A percentile compares a stretch with the other conserved stretches of the same genome.
Evolutionary conservation across 495 filamentous ascomycete genomes (phyloP).

Genomic region (Extremus antarcticus): DNA sequence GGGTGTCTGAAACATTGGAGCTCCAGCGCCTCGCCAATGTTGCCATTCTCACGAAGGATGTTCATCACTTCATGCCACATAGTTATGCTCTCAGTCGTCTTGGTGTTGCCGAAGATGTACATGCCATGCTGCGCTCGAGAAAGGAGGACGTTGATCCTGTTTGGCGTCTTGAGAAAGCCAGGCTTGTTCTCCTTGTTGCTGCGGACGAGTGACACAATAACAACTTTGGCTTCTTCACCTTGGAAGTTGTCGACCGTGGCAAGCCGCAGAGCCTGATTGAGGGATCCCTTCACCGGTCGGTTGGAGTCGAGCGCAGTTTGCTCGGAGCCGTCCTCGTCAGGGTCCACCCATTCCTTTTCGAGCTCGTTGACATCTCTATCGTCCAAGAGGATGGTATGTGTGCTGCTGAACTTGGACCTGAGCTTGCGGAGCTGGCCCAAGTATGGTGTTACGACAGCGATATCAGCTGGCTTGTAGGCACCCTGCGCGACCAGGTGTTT

Average conservation of each 20-base stretch:
- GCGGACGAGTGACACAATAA: constrained; percentile 73
- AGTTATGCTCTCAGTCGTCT: constrained; percentile 41
- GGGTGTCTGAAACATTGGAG: constrained; percentile 61
- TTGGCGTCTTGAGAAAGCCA: constrained; percentile 64
- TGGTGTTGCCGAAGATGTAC: constrained; percentile 70
- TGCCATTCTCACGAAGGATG: constrained; percentile 39
- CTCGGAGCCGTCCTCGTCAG: constrained; percentile 13
- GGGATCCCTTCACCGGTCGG: constrained; percentile 33
- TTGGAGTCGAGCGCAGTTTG: constrained; percentile 1
- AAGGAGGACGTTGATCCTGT: constrained; percentile 73
- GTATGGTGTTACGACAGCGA: constrained; percentile 74
- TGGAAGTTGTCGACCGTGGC: constrained; percentile 88
- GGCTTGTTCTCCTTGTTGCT: constrained; percentile 53
- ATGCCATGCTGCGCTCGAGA: constrained; percentile 65
- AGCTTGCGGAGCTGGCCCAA: constrained; percentile 59
- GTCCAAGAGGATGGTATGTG: constrained; percentile 52
- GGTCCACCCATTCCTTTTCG: constrained; percentile 34
- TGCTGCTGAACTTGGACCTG: constrained; percentile 35
- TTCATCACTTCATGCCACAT: constrained; percentile 63
- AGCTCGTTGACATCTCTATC: constrained; percentile 58
- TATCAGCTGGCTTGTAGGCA: constrained; percentile 51
- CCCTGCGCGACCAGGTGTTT: constrained; percentile 65
- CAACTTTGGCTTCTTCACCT: constrained; percentile 63
- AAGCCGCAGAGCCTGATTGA: constrained; percentile 51
- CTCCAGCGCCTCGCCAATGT: constrained; percentile 44